Conservation (phyloP, 805 yeast genomes). For the Candida sonorensis region DNA sequence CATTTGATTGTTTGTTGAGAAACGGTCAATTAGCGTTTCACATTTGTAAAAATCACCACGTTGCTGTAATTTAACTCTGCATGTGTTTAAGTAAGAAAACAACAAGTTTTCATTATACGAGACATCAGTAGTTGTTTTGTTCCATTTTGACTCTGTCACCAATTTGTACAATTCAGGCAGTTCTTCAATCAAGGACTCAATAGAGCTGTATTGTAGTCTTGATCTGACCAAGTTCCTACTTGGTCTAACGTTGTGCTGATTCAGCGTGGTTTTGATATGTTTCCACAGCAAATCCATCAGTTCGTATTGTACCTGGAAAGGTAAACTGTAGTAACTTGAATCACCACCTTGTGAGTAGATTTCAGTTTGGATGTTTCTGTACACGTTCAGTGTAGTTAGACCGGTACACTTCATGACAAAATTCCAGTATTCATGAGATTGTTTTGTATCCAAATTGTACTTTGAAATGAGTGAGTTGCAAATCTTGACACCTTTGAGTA, state of each 20-base stretch:
- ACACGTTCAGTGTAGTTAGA: constrained; percentile 14
- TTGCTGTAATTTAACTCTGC: constrained; percentile 15
- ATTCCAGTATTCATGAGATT: constrained; percentile 22
- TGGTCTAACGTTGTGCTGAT: constrained; percentile 11
- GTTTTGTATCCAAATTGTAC: constrained; percentile 14
- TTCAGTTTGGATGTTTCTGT: constrained; percentile 14
- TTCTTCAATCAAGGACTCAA: constrained; percentile 16
- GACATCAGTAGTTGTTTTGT: constrained; percentile 11
- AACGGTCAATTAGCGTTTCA: constrained; percentile 20
- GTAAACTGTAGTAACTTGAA: constrained; percentile 3
- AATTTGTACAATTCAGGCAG: constrained; percentile 16
- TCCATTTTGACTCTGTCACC: constrained; percentile 5
- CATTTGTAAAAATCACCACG: constrained; percentile 21
- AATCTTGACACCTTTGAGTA: constrained; percentile 21
- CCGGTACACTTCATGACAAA: constrained; percentile 20
- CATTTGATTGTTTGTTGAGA: constrained; percentile 18
- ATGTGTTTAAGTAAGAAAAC: constrained; percentile 16
- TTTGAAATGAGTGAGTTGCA: constrained; percentile 17
- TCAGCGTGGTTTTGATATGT: constrained; percentile 6
- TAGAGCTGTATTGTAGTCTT: constrained; percentile 17
- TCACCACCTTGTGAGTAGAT: constrained; percentile 11
- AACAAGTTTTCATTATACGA: constrained; percentile 15
- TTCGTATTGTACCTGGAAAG: constrained; percentile 13
- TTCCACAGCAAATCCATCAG: constrained; percentile 22
- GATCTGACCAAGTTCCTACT: constrained; percentile 16